These are phyloP conservation scores for Nakazawaea holstii DNA, from an alignment of 805 yeast genomes.

Conservation along the genomic window DNA sequence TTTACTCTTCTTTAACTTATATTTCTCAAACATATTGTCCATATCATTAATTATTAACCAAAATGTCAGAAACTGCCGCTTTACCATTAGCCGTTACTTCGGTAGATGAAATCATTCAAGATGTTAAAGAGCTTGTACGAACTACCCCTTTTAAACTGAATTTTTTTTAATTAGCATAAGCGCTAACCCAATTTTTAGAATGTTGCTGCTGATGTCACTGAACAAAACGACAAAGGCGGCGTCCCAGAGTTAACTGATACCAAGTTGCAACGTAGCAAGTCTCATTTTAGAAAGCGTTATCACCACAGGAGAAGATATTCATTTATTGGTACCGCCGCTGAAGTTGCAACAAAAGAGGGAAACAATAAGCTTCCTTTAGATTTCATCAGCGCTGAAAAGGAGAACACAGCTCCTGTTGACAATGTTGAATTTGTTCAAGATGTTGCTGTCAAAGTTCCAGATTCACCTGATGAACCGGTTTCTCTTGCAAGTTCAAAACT, in stretches of 20 bases:
- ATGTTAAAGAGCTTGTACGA: background rate
- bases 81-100: too few species aligned
- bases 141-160: background rate
- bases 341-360: background rate
- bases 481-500: background rate
- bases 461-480: background rate
- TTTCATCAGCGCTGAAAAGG: background rate
- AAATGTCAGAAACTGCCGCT: too few species aligned
- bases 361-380: background rate
- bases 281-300: background rate
- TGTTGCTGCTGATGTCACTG: background rate
- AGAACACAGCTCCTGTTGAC: background rate
- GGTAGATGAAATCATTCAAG: background rate
- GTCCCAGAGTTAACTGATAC: too few species aligned
- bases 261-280: background rate
- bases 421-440: background rate
- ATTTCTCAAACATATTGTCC: too few species aligned
- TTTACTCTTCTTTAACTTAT: too few species aligned
- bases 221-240: background rate
- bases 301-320: background rate
- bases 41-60: too few species aligned
- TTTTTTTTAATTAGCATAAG: background rate
- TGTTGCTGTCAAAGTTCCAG: background rate
- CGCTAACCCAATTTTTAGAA: background rate
- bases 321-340: background rate